phyloP scores from a whole-genome alignment of 805 yeast species.

The Candida michaelii region DNA sequence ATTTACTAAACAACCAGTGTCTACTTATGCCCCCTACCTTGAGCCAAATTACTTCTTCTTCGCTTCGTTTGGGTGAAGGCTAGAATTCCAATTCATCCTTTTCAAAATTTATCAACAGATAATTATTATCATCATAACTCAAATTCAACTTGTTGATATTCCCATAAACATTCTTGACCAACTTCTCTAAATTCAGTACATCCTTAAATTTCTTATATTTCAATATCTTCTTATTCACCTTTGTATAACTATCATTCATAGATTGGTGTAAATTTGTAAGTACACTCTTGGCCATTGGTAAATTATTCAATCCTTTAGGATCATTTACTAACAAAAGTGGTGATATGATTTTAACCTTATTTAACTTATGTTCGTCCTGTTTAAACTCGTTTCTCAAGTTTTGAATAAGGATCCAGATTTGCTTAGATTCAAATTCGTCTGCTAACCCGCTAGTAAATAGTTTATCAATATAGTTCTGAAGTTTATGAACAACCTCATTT shows the following conservation, averaged over 20 bases:
- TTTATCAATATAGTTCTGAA: conserved; percentile 20
- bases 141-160: conserved; percentile 31
- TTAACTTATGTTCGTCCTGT: conserved; percentile 1
- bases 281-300: conserved; percentile 21
- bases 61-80: not conserved
- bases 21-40: too few relatives aligned
- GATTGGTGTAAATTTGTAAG: conserved; percentile 18
- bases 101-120: conserved; percentile 38
- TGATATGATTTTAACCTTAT: conserved; percentile 21
- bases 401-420: conserved; percentile 18
- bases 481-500: conserved; percentile 22
- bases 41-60: not conserved
- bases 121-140: conserved; percentile 31
- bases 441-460: conserved; percentile 7
- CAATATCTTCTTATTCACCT: conserved; percentile 28
- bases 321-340: conserved; percentile 24
- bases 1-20: too few relatives aligned
- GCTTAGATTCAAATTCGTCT: conserved; percentile 19
- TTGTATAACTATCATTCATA: conserved; percentile 18
- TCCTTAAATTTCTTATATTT: conserved; percentile 22
- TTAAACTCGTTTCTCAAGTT: conserved; percentile 19
- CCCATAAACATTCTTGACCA: conserved; percentile 28
- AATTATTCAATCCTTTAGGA: conserved; percentile 18
- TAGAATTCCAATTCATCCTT: conserved; percentile 24
- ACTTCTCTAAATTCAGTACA: conserved; percentile 31